Percentiles rank a stretch among this genome's conserved stretches.
phyloP scores from a whole-genome alignment of 108 stramenopile genomes.

The Pseudonitzschia delicatissima region DNA sequence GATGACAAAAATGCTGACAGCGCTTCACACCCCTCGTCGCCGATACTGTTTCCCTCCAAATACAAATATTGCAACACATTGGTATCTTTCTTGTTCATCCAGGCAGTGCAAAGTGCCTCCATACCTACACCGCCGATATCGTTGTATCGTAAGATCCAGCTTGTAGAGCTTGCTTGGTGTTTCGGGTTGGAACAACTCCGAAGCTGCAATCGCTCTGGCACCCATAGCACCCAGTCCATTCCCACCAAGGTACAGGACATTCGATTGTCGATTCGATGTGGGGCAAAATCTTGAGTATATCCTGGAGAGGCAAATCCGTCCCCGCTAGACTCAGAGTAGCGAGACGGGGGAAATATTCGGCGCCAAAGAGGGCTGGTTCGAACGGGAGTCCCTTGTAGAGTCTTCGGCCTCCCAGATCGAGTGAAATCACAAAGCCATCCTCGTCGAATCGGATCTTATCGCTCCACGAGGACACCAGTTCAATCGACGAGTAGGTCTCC shows the following conservation, averaged over 20 bases:
- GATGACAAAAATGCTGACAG: constrained; percentile 6
- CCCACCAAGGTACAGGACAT: constrained; percentile 24
- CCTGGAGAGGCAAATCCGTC: constrained; percentile 25
- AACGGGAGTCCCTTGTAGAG: constrained; percentile 15
- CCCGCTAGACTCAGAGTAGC: constrained; percentile 30
- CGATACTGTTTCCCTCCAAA: constrained; percentile 22
- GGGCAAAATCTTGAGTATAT: constrained; percentile 10
- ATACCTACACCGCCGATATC: constrained; percentile 19
- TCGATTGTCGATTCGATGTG: not conserved
- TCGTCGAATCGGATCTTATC: constrained; percentile 16
- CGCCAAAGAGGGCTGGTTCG: constrained; percentile 5
- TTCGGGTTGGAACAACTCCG: not conserved
- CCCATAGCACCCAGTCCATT: constrained; percentile 15
- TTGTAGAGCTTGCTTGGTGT: not conserved
- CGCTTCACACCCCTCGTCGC: constrained; percentile 20
- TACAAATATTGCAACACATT: constrained; percentile 12
- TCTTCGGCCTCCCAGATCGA: constrained; percentile 25
- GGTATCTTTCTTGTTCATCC: constrained; percentile 9
- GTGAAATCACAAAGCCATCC: constrained; percentile 4
- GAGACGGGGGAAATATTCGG: constrained; percentile 7
- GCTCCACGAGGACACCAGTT: constrained; percentile 1
- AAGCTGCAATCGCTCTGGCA: constrained; percentile 3
- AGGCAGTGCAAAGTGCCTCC: not conserved
- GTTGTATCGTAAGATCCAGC: constrained; percentile 33
- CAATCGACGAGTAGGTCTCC: not conserved